Evolutionary conservation across 2,329 filamentous ascomycete genomes (phyloP), one percentile per base, ranked within the genome.

Genomic region (Rhynchosporium agropyri): DNA sequence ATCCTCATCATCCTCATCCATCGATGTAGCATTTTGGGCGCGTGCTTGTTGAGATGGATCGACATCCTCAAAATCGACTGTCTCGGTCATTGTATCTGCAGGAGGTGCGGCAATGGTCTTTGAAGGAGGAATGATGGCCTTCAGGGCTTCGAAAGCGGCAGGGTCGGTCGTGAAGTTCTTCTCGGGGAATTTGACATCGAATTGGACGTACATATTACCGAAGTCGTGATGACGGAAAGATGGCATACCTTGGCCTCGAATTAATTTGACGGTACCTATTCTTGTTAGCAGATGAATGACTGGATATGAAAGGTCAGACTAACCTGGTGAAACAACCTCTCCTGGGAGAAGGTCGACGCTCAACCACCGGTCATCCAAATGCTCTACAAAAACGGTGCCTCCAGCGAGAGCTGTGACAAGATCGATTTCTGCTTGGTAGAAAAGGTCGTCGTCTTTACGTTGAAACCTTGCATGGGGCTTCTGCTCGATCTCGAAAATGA

Each of bases 401-500:
- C 96, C 95, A 65, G 91, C 95, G 70, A 99, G 83, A 40, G 95
- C 95, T 43, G 94, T 99, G 65, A 98, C 87, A 50, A 99, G 88
- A 74, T 99, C 95, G 69, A 99, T 96, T 68, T 98, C 92, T 71
- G 91, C 92, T 67, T 95, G 89, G 82, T 94, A 98, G 76, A 97
- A 91, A 20, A 99, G 84, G 73, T 99, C 94, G 75, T 99, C 95
- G 36, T 96, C 93, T 78, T 95, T 96, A 72, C 95, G 90, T 75
- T 94, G 92, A 84, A 99, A 99, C 67, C 95, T 89, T 33, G 89
- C 68, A 78, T 99, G 95, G n/a, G 93, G 93, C 85, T 99, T 99
- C 83, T 98, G 92, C 79, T 98, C 94, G 69, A 99, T 98, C 81
- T 98, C 93, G 76, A 99, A 99, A 66, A 97, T 90, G 63, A 99